These are phyloP conservation scores for Tilletia horrida DNA, from an alignment of 1,284 basidiomycete species.

Conservation along the genomic window DNA sequence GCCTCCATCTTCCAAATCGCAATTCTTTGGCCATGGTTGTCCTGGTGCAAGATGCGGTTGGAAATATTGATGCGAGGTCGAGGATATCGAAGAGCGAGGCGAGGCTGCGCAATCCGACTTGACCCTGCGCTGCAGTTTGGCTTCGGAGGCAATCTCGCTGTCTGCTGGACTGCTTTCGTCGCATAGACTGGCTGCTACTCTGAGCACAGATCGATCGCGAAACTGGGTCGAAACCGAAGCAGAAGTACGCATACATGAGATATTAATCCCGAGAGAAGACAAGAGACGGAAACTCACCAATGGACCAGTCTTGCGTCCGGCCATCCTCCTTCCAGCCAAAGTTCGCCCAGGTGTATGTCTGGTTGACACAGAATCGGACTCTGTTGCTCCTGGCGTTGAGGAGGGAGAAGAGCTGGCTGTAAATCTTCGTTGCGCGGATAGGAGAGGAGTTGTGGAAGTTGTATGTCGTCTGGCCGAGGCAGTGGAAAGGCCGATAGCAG, in stretches of 20 bases:
- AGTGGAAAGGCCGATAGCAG: too few species aligned
- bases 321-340: neutral
- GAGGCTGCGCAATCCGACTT: slow-evolving; percentile 11
- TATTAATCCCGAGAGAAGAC: too few species aligned
- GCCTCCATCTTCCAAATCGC: slow-evolving; percentile 35
- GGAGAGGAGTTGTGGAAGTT: too few species aligned
- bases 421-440: too few species aligned
- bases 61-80: neutral
- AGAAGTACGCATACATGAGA: too few species aligned
- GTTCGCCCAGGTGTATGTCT: neutral
- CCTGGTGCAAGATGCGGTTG: neutral
- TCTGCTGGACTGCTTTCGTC: slow-evolving; percentile 45
- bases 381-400: neutral
- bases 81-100: neutral
- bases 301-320: neutral
- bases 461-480: too few species aligned
- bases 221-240: neutral
- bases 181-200: slow-evolving; percentile 45
- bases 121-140: slow-evolving; percentile 42
- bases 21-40: slow-evolving; percentile 30
- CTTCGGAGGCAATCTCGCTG: slow-evolving; percentile 49
- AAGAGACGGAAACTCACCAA: neutral
- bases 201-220: slow-evolving; percentile 34
- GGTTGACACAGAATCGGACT: neutral
- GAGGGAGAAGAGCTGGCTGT: neutral